These are phyloP conservation scores for Diaporthe sp. DNA, from an alignment of 2,329 filamentous ascomycete species.

Conservation along the genomic window DNA sequence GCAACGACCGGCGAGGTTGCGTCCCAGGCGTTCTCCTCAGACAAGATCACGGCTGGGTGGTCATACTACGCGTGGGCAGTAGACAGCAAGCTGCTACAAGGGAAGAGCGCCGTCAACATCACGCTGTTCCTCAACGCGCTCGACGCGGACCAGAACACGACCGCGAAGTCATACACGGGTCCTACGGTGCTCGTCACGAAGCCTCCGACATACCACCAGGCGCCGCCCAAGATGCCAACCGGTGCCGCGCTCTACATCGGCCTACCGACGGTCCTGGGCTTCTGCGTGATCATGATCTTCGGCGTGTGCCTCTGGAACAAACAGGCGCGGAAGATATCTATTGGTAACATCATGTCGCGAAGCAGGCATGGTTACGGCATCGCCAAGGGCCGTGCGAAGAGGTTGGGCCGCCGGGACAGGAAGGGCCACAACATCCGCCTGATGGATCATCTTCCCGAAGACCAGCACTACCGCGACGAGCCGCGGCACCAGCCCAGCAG, in stretches of 20 bases:
- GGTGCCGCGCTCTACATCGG: conserved; percentile 65
- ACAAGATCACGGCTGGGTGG: conserved; percentile 56
- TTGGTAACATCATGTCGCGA: conserved; percentile 68
- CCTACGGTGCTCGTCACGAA: conserved; percentile 59
- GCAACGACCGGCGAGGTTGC: conserved; percentile 48
- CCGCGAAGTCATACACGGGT: conserved; percentile 46
- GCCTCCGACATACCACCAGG: conserved; percentile 50
- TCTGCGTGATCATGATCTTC: conserved; percentile 63
- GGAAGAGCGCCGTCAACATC: conserved; percentile 60
- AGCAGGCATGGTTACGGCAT: conserved; percentile 59
- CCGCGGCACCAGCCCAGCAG: neutral
- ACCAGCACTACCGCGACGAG: conserved; percentile 46
- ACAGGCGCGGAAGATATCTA: conserved; percentile 62
- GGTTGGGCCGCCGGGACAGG: conserved; percentile 53
- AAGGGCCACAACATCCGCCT: conserved; percentile 58
- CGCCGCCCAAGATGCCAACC: conserved; percentile 50
- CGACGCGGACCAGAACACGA: conserved; percentile 47
- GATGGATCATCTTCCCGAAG: conserved; percentile 52
- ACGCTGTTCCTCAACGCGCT: conserved; percentile 61
- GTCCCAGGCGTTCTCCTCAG: conserved; percentile 51
- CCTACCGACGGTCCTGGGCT: conserved; percentile 64
- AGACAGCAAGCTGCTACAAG: conserved; percentile 52
- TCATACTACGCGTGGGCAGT: conserved; percentile 65
- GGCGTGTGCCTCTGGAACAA: conserved; percentile 71
- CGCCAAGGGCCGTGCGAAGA: conserved; percentile 51